Percentiles rank a stretch among this genome's conserved stretches.
phyloP scores from a whole-genome alignment of 2,329 filamentous ascomycete genomes.

The Xylariomycetidae sp. region DNA sequence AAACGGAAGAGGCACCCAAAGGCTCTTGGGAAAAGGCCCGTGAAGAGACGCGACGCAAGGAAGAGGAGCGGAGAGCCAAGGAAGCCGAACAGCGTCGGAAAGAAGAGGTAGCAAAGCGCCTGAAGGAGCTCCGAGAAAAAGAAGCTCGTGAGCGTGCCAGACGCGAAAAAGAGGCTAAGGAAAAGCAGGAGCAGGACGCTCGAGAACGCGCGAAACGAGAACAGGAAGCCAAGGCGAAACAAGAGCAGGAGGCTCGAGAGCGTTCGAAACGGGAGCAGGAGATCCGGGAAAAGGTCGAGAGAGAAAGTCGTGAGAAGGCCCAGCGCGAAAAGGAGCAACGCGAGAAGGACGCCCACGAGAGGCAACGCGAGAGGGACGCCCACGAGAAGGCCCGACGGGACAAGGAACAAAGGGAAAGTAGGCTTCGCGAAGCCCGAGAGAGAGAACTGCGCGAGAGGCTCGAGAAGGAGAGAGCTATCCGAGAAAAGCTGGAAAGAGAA shows the following conservation, averaged over 20 bases:
- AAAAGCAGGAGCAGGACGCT: constrained; percentile 32
- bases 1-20: constrained; percentile 29
- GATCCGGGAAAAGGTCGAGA: constrained; percentile 27
- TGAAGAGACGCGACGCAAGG: constrained; percentile 58
- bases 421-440: constrained; percentile 28
- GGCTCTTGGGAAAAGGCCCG: constrained; percentile 62
- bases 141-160: constrained; percentile 30
- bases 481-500: constrained; percentile 16
- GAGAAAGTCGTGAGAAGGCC: constrained; percentile 27
- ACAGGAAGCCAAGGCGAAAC: constrained; percentile 26
- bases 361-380: constrained; percentile 27
- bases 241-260: constrained; percentile 28
- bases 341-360: constrained; percentile 23
- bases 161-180: constrained; percentile 27
- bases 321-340: constrained; percentile 22
- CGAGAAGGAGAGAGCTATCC: constrained; percentile 11
- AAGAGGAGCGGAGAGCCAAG: constrained; percentile 56
- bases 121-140: constrained; percentile 51
- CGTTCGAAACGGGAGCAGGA: constrained; percentile 25
- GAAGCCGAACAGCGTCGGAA: constrained; percentile 56
- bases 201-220: constrained; percentile 25
- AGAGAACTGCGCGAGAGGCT: constrained; percentile 23
- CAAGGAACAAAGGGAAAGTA: constrained; percentile 26
- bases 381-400: constrained; percentile 27
- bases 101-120: constrained; percentile 46